Evolutionary conservation across 2,329 filamentous ascomycete species (phyloP).

Genomic region (Didymella glomerata): DNA sequence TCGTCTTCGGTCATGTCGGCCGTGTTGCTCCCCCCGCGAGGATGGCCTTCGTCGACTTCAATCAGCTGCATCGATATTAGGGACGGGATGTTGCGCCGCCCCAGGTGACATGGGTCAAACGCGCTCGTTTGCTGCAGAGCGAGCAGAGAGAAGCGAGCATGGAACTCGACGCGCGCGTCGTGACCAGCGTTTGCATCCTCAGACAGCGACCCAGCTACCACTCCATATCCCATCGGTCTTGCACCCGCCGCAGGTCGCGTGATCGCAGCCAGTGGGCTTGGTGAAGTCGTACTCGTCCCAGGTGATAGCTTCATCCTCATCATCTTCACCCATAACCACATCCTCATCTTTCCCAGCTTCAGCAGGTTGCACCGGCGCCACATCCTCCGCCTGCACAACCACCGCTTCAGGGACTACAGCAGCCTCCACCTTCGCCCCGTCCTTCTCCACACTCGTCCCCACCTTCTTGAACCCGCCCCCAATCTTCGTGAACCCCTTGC

Average conservation of each 20-base stretch:
- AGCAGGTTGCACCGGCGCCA: not conserved
- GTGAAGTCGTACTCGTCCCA: constrained; percentile 62
- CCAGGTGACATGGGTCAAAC: too few relatives aligned
- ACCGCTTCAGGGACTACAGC: constrained; percentile 4
- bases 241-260: constrained; percentile 35
- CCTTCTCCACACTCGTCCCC: constrained; percentile 54
- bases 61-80: too few relatives aligned
- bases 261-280: constrained; percentile 60
- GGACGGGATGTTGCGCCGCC: too few relatives aligned
- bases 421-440: constrained; percentile 8
- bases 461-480: constrained; percentile 74
- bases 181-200: constrained; percentile 48
- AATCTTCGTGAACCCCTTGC: constrained; percentile 19
- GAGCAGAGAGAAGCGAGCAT: too few relatives aligned
- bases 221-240: constrained; percentile 37
- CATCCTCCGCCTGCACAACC: constrained; percentile 39
- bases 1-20: not conserved
- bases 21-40: too few relatives aligned
- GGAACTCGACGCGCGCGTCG: too few relatives aligned
- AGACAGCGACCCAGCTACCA: constrained; percentile 24
- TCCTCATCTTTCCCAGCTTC: constrained; percentile 36
- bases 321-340: constrained; percentile 40
- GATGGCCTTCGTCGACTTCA: too few relatives aligned
- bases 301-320: constrained; percentile 36
- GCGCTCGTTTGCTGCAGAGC: too few relatives aligned